Base-by-base conservation (phyloP, 257 asterid genomes). In the Craterostigma plantagineum region DNA sequence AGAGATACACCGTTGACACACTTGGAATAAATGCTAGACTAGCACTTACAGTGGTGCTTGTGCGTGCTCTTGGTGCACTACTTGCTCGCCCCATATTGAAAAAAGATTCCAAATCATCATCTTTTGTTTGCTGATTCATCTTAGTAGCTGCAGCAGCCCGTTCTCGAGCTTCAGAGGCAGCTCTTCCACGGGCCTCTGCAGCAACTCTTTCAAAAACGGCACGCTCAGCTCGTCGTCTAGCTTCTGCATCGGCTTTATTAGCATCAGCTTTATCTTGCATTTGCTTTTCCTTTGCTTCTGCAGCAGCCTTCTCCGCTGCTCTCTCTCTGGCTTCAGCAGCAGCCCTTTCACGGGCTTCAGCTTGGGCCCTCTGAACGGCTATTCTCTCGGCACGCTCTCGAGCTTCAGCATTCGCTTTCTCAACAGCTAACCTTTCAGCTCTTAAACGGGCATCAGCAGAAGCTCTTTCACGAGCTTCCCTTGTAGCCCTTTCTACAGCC, bases 261-360 rank as follows among this genome's bases (percentile, higher is more conserved):
- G 79, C 93, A 38, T 86, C 94, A 55, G 70, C 76, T 50, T 83
- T 71, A 57, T 75, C 97, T 40, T 39, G 91, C 81, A 2, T 81
- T 90, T 66, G 2, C 6, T 71, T 75, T 53, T 75, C 86, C 36
- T 81, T 72, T 50, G 92, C 92, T 34, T 84, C 92, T 34, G 67
- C 76, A 34, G 93, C 92, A 56, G 96, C 93, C 64, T 92, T 85
- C 53, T 70, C 44, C 41, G 91, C 81, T 2, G 84, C 92, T 66
- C 72, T 77, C 54, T 75, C 86, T 38, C 87, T 72, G 51, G 92
- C 92, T 36, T 84, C 92, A 30, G 67, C 76, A 34, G 93, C 92
- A 56, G 96, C 93, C 64, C 93, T 85, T 51, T 70, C 90, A 45
- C 92, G 73, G 54, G 94, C 98, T 61, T 83, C 95, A 11, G 95